These are phyloP conservation scores for Trichomonascaceae sp. DNA, from an alignment of 1,139 yeast genomes.

Conservation along the genomic window DNA sequence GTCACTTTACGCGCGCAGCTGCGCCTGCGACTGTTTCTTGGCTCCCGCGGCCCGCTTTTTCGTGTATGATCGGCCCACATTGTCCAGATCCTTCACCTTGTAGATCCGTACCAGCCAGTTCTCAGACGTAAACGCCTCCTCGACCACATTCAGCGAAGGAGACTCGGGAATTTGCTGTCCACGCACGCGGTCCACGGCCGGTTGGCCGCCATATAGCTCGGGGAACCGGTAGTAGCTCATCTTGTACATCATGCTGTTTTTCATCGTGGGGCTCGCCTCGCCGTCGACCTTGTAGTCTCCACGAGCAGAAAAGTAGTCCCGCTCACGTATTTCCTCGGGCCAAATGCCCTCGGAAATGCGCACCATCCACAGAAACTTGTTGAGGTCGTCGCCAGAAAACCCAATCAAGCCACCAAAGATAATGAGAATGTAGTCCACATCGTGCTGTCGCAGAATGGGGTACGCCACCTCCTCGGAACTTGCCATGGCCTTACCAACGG, in stretches of 20 bases:
- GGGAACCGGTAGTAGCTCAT: slow-evolving; percentile 83
- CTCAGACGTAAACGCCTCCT: slow-evolving; percentile 90
- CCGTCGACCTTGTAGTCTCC: slow-evolving; percentile 87
- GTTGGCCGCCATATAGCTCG: slow-evolving; percentile 55
- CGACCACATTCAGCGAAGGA: slow-evolving; percentile 61
- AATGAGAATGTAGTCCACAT: slow-evolving; percentile 86
- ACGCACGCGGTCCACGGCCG: slow-evolving; percentile 75
- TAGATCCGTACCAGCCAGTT: slow-evolving; percentile 95
- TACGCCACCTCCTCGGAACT: slow-evolving; percentile 81
- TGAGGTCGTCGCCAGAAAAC: slow-evolving; percentile 91
- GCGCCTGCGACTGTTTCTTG: slow-evolving; percentile 14
- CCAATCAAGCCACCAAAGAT: slow-evolving; percentile 93
- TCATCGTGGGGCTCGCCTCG: slow-evolving; percentile 74
- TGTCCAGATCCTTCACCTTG: slow-evolving; percentile 83
- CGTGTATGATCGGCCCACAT: slow-evolving; percentile 52
- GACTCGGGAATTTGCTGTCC: slow-evolving; percentile 51
- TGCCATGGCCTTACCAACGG: slow-evolving; percentile 98
- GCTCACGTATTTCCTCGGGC: slow-evolving; percentile 92
- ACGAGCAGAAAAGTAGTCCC: slow-evolving; percentile 65
- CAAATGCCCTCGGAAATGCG: slow-evolving; percentile 98
- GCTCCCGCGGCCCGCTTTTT: slow-evolving; percentile 18
- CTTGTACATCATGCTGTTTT: slow-evolving; percentile 83
- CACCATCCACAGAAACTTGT: slow-evolving; percentile 98
- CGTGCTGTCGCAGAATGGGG: slow-evolving; percentile 77
- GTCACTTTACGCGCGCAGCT: slow-evolving; percentile 11